Evolutionary conservation across 1,284 basidiomycete genomes (phyloP).

Genomic region (Tremellales sp.): DNA sequence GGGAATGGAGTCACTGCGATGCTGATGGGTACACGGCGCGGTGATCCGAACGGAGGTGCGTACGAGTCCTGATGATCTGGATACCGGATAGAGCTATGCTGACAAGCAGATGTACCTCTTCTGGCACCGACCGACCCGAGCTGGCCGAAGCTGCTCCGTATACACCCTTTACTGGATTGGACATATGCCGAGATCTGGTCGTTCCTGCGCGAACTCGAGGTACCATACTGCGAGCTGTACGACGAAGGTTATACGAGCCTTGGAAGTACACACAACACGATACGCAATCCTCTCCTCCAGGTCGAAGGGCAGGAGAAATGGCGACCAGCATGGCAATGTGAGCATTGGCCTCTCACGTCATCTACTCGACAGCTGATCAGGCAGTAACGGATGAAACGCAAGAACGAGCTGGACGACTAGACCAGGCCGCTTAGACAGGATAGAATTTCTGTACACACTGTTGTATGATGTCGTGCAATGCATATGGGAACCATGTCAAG

Average conservation of each 20-base stretch:
- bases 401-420: constrained; percentile 59
- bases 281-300: constrained; percentile 71
- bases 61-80: constrained; percentile 13
- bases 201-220: constrained; percentile 69
- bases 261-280: constrained; percentile 91
- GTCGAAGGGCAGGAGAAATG: constrained; percentile 12
- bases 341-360: constrained; percentile 8
- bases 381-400: constrained; percentile 60
- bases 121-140: constrained; percentile 75
- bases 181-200: constrained; percentile 83
- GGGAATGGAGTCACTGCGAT: constrained; percentile 63
- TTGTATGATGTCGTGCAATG: neutral
- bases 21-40: constrained; percentile 78
- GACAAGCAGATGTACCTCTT: constrained; percentile 56
- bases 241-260: constrained; percentile 95
- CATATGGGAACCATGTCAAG: neutral
- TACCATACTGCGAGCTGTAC: constrained; percentile 85
- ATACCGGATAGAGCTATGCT: neutral
- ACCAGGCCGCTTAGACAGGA: neutral
- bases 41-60: constrained; percentile 89
- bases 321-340: constrained; percentile 40
- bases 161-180: constrained; percentile 97
- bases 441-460: no score
- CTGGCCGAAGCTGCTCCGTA: constrained; percentile 85
- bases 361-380: constrained; percentile 2